These are phyloP conservation scores for Talaromyces stipitatus DNA, from an alignment of 495 filamentous ascomycete genomes.

Conservation along the genomic window DNA sequence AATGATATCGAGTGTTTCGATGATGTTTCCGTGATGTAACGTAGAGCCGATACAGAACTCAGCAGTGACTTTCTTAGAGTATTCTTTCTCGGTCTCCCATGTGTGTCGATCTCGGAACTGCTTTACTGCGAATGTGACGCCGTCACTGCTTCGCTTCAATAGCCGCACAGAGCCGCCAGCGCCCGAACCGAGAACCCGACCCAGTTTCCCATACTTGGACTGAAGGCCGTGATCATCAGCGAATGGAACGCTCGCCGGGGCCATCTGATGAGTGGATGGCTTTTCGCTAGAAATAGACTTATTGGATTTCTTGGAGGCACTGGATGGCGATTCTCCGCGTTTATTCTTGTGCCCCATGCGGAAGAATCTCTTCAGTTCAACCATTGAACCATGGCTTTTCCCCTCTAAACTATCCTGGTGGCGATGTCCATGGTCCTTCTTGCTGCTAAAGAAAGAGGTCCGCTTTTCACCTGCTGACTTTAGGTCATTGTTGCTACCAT, in stretches of 20 bases:
- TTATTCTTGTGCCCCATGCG: conserved; percentile 63
- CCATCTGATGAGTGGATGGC: conserved; percentile 51
- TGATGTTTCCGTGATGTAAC: conserved; percentile 95
- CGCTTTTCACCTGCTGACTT: conserved; percentile 35
- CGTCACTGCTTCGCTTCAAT: conserved; percentile 85
- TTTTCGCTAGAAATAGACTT: conserved; percentile 43
- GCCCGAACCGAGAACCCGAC: conserved; percentile 86
- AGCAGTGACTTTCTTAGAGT: conserved; percentile 98
- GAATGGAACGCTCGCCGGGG: conserved; percentile 68
- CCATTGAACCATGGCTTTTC: conserved; percentile 78
- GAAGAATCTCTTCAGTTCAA: conserved; percentile 91
- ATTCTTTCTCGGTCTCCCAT: conserved; percentile 90
- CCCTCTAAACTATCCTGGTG: conserved; percentile 31
- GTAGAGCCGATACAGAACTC: conserved; percentile 98
- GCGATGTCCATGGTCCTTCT: conserved; percentile 30
- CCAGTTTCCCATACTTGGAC: conserved; percentile 91
- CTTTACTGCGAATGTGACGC: conserved; percentile 92
- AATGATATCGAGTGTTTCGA: conserved; percentile 95
- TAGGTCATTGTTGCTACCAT: conserved; percentile 41
- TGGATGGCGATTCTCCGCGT: conserved; percentile 52
- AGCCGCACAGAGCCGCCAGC: conserved; percentile 92
- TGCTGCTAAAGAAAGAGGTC: conserved; percentile 38
- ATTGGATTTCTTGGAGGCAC: conserved; percentile 30
- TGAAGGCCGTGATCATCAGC: conserved; percentile 87
- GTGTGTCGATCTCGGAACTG: conserved; percentile 90